Evolutionary conservation across 495 filamentous ascomycete species (phyloP).

Genomic region (Xanthoparmelia taractica): DNA sequence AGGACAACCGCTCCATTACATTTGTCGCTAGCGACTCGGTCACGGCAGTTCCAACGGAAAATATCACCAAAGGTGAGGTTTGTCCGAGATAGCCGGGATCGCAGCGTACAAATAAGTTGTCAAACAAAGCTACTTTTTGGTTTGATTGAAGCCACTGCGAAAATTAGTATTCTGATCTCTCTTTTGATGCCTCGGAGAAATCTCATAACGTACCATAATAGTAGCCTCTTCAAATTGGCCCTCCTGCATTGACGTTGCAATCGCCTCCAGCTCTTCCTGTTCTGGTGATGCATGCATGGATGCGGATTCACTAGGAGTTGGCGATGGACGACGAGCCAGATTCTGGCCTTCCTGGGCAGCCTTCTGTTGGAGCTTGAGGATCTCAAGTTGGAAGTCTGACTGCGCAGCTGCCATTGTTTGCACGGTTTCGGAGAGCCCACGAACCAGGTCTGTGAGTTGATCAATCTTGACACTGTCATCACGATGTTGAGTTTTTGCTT

Average conservation of each 20-base stretch:
- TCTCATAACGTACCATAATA: conserved; percentile 45
- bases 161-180: conserved; percentile 21
- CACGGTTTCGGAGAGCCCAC: conserved; percentile 62
- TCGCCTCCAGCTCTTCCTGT: conserved; percentile 55
- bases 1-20: conserved; percentile 58
- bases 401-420: conserved; percentile 61
- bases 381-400: conserved; percentile 52
- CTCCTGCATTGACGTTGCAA: conserved; percentile 55
- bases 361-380: conserved; percentile 49
- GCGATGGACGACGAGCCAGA: conserved; percentile 17
- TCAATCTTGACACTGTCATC: conserved; percentile 74
- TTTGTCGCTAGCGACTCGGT: conserved; percentile 61
- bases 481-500: conserved; percentile 60
- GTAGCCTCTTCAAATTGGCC: conserved; percentile 65
- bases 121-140: conserved; percentile 68
- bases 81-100: conserved; percentile 62
- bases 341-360: conserved; percentile 25
- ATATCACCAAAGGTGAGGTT: conserved; percentile 66
- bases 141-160: conserved; percentile 78
- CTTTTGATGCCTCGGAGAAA: not conserved
- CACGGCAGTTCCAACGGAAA: conserved; percentile 78
- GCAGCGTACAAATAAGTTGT: conserved; percentile 66
- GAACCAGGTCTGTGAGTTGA: conserved; percentile 65
- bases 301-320: conserved; percentile 27
- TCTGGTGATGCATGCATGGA: conserved; percentile 40